Evolutionary conservation across 768 basidiomycete species (phyloP).

Genomic region (Suillus cothurnatus): DNA sequence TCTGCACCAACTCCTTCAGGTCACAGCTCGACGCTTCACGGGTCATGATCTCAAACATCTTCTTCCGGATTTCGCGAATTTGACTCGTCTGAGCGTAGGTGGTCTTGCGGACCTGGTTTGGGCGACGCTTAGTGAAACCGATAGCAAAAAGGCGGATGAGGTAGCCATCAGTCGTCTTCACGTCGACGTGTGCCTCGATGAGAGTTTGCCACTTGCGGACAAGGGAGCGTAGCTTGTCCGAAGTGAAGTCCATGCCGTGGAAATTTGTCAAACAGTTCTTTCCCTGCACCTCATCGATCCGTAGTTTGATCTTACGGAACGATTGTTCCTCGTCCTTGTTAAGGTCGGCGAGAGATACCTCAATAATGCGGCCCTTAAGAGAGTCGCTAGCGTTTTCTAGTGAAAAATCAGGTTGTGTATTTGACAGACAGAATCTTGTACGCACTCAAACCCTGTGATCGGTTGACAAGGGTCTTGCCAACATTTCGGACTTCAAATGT

Average conservation of each 20-base stretch:
- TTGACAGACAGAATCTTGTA: conserved; percentile 20
- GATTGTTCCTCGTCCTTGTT: conserved; percentile 99
- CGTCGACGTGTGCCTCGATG: conserved; percentile 98
- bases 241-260: conserved; percentile 99
- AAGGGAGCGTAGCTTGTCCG: conserved; percentile 99
- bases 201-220: conserved; percentile 99
- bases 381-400: conserved; percentile 99
- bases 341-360: conserved; percentile 95
- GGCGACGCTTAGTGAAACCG: conserved; percentile 97
- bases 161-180: conserved; percentile 99
- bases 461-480: conserved; percentile 98
- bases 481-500: conserved; percentile 96
- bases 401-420: conserved; percentile 17
- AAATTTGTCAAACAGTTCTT: conserved; percentile 99
- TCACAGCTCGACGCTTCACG: conserved; percentile 95
- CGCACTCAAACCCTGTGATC: conserved; percentile 97
- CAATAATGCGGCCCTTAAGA: conserved; percentile 94
- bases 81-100: conserved; percentile 97
- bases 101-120: conserved; percentile 96
- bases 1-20: conserved; percentile 97
- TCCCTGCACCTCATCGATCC: conserved; percentile 95
- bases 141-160: conserved; percentile 98
- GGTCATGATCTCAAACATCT: conserved; percentile 99
- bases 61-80: conserved; percentile 96
- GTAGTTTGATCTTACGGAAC: conserved; percentile 99